Base-by-base conservation (phyloP, 768 basidiomycete species). In the Amyloporia xantha region DNA sequence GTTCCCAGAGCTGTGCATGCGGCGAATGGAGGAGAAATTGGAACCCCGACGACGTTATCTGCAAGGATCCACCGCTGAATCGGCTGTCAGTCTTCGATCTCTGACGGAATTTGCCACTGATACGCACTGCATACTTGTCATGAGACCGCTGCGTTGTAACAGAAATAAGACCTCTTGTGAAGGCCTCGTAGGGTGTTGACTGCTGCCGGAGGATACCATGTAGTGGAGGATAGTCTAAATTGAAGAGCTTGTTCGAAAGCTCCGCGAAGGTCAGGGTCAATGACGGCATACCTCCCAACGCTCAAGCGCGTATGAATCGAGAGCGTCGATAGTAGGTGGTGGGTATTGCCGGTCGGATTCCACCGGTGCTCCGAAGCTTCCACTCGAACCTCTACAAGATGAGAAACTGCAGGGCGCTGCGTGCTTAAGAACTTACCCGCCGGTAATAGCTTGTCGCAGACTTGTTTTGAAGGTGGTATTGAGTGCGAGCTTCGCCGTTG, bases 21-120 rank as follows among this genome's bases (percentile, higher is more conserved):
- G 95, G 88, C 24, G 93, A 84, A 62, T 96, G 88, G 20, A 99
- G 77, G 41, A 99, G 77, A 62, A 99, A 98, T 62, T 97, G 95
- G 64, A 99, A 98, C 9, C 96, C 96, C 11, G 81, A 75, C 13
- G 92, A 95, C 12, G 94, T 97, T 63, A 99, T 99, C 61, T 83
- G 81, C 36, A 82, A 72, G 48, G 75, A 66, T 42, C 72, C 73
- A 40, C 80, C 81, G 51, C 78, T 81, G 53, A 50, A 48, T 53
- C 30, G 13, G 23, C 21, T 11, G 5, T 62, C 47, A 59, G 46
- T 36, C 39, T 23, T 24, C 52, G 49, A 49, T 6, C 23, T 39
- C 44, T 11, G 6, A 15, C 3, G 23, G 27, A n/a, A 36, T 43
- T 19, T 13, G 33, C n/a, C 6, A 36, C 15, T 17, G 21, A 11